Conservation (phyloP, 257 asterid genomes). For the Ligustrum vulgare region DNA sequence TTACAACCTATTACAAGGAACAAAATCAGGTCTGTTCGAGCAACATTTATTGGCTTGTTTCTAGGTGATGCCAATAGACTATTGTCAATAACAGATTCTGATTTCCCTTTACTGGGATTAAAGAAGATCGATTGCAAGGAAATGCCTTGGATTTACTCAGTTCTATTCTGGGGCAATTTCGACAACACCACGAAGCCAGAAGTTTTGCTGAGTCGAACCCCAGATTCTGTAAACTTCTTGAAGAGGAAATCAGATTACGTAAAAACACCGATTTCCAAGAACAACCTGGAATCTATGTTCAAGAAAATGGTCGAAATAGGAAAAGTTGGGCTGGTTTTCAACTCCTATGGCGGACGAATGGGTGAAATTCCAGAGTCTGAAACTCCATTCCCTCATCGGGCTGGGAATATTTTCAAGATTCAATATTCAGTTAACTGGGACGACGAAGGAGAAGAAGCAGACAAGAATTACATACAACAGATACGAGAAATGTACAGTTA, state of each 20-base stretch:
- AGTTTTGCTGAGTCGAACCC: slow-evolving; percentile 10
- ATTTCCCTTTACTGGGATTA: slow-evolving; percentile 27
- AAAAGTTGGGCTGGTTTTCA: slow-evolving; percentile 34
- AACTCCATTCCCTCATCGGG: slow-evolving; percentile 48
- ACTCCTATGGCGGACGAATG: slow-evolving; percentile 48
- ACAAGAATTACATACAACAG: slow-evolving; percentile 8
- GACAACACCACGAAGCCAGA: slow-evolving; percentile 16
- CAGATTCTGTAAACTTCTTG: slow-evolving; percentile 24
- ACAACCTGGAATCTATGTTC: slow-evolving; percentile 23
- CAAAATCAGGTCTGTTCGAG: slow-evolving; percentile 14
- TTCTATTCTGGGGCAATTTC: slow-evolving; percentile 39
- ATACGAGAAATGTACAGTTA: slow-evolving; percentile 29
- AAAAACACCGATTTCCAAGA: slow-evolving; percentile 24
- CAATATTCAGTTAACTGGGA: slow-evolving; percentile 45
- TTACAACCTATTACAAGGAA: slow-evolving; percentile 29
- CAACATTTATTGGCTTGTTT: slow-evolving; percentile 31
- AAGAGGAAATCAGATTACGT: slow-evolving; percentile 45
- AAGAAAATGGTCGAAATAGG: slow-evolving; percentile 34
- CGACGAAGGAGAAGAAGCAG: slow-evolving; percentile 21
- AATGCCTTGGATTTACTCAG: slow-evolving; percentile 42
- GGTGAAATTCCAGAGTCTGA: slow-evolving; percentile 20
- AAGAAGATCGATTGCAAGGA: slow-evolving; percentile 23
- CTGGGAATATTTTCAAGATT: slow-evolving; percentile 40
- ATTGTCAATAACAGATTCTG: slow-evolving; percentile 15
- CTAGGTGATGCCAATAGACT: slow-evolving; percentile 31